phyloP scores from a whole-genome alignment of 306 rosid species.

The Sechiopsis laciniata region DNA sequence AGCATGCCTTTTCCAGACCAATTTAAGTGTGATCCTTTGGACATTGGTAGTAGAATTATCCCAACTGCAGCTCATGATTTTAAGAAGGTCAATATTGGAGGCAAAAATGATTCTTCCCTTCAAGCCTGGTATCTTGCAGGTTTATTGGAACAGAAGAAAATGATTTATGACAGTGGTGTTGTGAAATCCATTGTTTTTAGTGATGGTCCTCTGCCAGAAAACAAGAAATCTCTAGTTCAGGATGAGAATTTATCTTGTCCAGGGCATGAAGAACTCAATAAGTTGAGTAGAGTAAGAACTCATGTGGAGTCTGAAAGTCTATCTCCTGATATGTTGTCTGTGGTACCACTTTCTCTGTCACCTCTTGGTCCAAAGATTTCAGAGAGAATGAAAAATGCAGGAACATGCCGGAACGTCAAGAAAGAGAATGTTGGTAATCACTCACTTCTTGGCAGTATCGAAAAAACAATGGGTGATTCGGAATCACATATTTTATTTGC shows the following conservation, averaged over 20 bases:
- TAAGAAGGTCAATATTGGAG: conserved; percentile 87
- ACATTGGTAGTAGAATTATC: conserved; percentile 49
- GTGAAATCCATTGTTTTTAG: conserved; percentile 32
- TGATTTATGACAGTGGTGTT: conserved; percentile 15
- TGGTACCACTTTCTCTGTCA: conserved; percentile 61
- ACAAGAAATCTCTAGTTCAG: conserved; percentile 29
- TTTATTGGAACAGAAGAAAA: conserved; percentile 44
- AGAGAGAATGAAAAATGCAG: conserved; percentile 51
- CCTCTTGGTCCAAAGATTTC: conserved; percentile 86
- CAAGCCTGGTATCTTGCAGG: conserved; percentile 45
- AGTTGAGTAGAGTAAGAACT: conserved; percentile 31
- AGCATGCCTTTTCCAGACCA: conserved; percentile 64
- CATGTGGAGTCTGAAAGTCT: conserved; percentile 33
- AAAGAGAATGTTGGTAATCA: conserved; percentile 39
- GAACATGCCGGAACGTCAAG: conserved; percentile 32
- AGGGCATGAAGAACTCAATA: conserved; percentile 35
- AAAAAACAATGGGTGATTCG: conserved; percentile 37
- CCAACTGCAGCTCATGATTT: conserved; percentile 43
- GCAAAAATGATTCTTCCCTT: conserved; percentile 33
- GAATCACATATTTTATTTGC: conserved; percentile 30
- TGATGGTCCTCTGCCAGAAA: conserved; percentile 57
- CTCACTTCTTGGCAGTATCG: conserved; percentile 30
- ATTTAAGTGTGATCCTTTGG: conserved; percentile 58
- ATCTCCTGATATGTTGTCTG: conserved; percentile 38
- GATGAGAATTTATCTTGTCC: conserved; percentile 32